Conservation (phyloP, 1,284 basidiomycete genomes). For the Ganoderma sinense region DNA sequence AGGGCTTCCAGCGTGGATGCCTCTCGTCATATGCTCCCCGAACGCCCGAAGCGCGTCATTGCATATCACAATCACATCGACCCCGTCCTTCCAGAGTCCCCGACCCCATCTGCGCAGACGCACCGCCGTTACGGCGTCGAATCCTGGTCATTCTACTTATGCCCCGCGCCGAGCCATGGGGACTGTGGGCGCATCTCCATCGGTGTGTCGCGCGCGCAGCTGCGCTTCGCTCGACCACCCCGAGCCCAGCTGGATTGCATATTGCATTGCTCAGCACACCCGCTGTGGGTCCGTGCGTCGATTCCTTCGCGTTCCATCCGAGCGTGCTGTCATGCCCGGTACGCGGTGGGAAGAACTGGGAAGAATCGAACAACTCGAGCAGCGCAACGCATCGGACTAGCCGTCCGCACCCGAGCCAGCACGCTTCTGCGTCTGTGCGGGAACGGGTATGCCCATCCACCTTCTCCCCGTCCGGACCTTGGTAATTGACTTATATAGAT, state of each 20-base stretch:
- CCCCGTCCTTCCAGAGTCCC: not conserved
- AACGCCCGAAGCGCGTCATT: not conserved
- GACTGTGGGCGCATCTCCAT: not conserved
- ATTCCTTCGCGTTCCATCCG: constrained; percentile 17
- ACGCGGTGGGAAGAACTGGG: not conserved
- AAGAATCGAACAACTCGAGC: not conserved
- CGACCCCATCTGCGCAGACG: not conserved
- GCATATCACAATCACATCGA: not conserved
- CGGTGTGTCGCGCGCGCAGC: not conserved
- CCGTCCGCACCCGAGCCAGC: not conserved
- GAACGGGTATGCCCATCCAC: not conserved
- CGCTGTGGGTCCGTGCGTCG: not conserved
- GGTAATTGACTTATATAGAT: not conserved
- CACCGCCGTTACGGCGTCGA: constrained; percentile 1
- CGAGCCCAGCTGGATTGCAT: not conserved
- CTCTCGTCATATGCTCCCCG: not conserved
- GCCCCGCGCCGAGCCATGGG: not conserved
- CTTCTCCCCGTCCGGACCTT: not conserved
- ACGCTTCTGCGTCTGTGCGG: not conserved
- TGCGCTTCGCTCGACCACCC: not conserved
- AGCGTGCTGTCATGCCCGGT: constrained; percentile 14
- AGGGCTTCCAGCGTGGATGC: not conserved
- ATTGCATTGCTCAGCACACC: not conserved
- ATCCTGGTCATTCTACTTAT: not conserved
- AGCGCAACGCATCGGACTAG: not conserved